A percentile compares a stretch with the other conserved stretches of the same genome.
phyloP scores from a whole-genome alignment of 2,329 filamentous ascomycete species.

The Metarhizium sp. region DNA sequence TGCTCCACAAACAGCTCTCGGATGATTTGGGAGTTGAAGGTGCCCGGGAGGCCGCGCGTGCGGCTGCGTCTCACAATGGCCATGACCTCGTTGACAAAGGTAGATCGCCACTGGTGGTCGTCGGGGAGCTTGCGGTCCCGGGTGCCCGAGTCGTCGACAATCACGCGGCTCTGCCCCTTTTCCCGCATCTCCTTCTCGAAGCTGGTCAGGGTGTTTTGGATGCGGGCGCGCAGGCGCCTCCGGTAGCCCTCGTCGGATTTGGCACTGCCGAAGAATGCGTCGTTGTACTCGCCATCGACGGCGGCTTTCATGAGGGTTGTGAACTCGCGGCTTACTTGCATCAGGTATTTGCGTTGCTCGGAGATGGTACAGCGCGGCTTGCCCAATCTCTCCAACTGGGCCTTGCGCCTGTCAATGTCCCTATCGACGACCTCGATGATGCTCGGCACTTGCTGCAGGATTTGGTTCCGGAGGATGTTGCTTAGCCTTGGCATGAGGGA shows the following conservation, averaged over 20 bases:
- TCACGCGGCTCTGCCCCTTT: conserved; percentile 15
- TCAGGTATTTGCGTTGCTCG: conserved; percentile 40
- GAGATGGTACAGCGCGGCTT: conserved; percentile 28
- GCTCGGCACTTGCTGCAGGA: conserved; percentile 34
- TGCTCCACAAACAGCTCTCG: conserved; percentile 52
- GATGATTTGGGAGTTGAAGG: conserved; percentile 50
- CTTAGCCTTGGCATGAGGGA: conserved; percentile 40
- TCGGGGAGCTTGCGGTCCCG: neutral
- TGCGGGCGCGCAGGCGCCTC: conserved; percentile 41
- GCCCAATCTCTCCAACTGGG: conserved; percentile 37
- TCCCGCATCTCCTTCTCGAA: conserved; percentile 43
- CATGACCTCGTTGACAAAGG: conserved; percentile 13
- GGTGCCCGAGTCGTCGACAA: conserved; percentile 13
- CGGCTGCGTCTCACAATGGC: conserved; percentile 12
- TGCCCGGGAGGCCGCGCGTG: conserved; percentile 48
- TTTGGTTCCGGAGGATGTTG: conserved; percentile 37
- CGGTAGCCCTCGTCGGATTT: conserved; percentile 21
- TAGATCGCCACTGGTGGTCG: neutral
- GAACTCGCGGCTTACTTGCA: conserved; percentile 34
- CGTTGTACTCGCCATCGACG: conserved; percentile 40
- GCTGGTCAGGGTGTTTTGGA: conserved; percentile 31
- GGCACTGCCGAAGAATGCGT: conserved; percentile 36
- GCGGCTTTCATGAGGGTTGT: conserved; percentile 34
- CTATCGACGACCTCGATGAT: conserved; percentile 33
- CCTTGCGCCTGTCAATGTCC: conserved; percentile 23